Conservation (phyloP, 768 basidiomycete genomes). For the Termitomyces bulborhizus region DNA sequence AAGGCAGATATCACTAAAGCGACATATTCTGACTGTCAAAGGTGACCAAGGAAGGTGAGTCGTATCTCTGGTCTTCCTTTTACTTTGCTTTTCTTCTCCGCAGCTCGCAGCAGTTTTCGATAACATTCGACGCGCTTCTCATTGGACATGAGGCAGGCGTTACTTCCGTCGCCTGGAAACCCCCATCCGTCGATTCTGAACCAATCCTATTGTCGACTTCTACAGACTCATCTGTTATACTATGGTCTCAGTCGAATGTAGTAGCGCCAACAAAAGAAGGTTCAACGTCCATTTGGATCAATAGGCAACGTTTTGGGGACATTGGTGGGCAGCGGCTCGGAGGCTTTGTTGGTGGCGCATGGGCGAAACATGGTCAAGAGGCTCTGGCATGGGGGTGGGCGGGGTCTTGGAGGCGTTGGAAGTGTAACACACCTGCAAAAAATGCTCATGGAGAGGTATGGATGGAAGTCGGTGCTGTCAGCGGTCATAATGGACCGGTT, state of each 20-base stretch:
- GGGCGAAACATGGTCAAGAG: conserved; percentile 58
- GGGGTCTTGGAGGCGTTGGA: conserved; percentile 92
- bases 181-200: conserved; percentile 20
- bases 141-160: conserved; percentile 95
- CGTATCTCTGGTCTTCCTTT: not conserved
- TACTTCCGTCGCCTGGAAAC: conserved; percentile 84
- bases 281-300: conserved; percentile 79
- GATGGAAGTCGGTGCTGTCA: conserved; percentile 72
- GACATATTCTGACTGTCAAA: conserved; percentile 70
- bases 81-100: not conserved
- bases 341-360: conserved; percentile 89
- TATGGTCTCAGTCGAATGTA: conserved; percentile 80
- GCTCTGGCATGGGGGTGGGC: conserved; percentile 90
- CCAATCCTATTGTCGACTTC: conserved; percentile 84
- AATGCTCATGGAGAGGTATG: conserved; percentile 42
- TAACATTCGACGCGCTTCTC: conserved; percentile 90
- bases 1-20: conserved; percentile 83
- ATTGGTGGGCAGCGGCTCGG: conserved; percentile 87
- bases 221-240: conserved; percentile 89
- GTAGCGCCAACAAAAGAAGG: conserved; percentile 26
- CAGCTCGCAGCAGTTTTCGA: conserved; percentile 51
- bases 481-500: conserved; percentile 81
- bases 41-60: conserved; percentile 32
- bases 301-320: conserved; percentile 87
- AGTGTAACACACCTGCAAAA: conserved; percentile 23